phyloP scores from a whole-genome alignment of 225 moss, liverwort and hornwort species.

The Rhytidiadelphus loreus region DNA sequence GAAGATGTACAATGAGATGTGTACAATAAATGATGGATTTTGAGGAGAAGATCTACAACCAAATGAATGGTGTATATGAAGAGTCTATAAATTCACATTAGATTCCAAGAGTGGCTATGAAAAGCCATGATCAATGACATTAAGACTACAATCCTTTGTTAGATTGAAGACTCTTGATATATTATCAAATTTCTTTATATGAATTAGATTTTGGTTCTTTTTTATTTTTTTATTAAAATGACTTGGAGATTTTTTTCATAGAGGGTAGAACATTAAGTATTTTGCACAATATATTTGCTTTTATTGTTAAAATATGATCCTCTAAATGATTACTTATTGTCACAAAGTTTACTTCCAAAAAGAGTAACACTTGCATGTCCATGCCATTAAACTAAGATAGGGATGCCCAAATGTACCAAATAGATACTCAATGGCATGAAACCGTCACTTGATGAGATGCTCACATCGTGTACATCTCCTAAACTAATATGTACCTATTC shows the following conservation, averaged over 20 bases:
- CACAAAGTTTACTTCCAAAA: not conserved
- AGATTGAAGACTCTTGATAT: not conserved
- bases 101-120: not conserved
- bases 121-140: not conserved
- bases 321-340: not conserved
- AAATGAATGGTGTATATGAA: too few relatives aligned
- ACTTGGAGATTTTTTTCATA: not conserved
- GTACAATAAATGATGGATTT: not conserved
- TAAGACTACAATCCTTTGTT: not conserved
- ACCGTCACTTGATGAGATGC: not conserved
- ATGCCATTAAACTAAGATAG: not conserved
- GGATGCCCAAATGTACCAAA: rapidly evolving
- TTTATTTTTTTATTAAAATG: not conserved
- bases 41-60: too few relatives aligned
- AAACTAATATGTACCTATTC: rapidly evolving
- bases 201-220: not conserved
- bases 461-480: not conserved
- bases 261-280: not conserved
- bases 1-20: not conserved
- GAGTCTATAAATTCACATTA: too few relatives aligned
- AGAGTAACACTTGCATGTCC: rapidly evolving
- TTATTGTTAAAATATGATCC: not conserved
- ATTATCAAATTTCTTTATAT: not conserved
- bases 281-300: not conserved
- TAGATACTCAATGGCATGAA: too few relatives aligned